Base-by-base conservation (phyloP, 768 basidiomycete species). In the Leccinellum albellum region DNA sequence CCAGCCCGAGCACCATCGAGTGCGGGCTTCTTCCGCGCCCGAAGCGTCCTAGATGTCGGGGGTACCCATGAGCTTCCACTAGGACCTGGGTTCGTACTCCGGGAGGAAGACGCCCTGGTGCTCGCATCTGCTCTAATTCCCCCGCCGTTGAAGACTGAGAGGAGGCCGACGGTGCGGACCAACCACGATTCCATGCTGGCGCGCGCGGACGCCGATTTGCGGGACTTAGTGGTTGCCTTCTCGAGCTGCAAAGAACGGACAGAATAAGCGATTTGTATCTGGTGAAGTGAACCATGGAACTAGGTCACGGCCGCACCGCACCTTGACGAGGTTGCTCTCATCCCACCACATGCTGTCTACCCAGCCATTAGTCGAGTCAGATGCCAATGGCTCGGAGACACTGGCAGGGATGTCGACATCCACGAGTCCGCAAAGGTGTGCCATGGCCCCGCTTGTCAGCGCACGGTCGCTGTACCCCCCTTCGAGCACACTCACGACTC, bases 401-500 rank as follows among this genome's bases (percentile, higher is more conserved):
- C n/a, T 40, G n/a, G n/a, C 4, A 12, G 9, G 10, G 37, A 20
- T n/a, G 1, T n/a, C 37, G n/a, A 40, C 10, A 20, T 61, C 68
- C 1, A 76, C 77, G 21, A 98, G 73, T 4, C 94, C 95, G 7
- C 76, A 74, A 2, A 96, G 70, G 68, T 94, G 89, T 0, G 93
- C 89, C 82, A 94, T 83, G 0, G 87, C 80, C 0, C 89, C 96
- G 60, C 89, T 93, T 6, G 78, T 84, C 54, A 98, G 76, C 0
- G 96, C 94, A 6, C 88, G 81, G 69, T 98, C 94, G 63, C 91
- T 91, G 66, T 98, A 98, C 1, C 95, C 96, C 1, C 96, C 96
- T 74, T 99, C 96, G 1, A 99, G 82, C 0, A 98, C 90, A 63
- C 91, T 94, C 37, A 98, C 78, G 6, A 96, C 64, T 42, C 85